phyloP scores from a whole-genome alignment of 345 rosid genomes.

The Arabidopsis suecica region DNA sequence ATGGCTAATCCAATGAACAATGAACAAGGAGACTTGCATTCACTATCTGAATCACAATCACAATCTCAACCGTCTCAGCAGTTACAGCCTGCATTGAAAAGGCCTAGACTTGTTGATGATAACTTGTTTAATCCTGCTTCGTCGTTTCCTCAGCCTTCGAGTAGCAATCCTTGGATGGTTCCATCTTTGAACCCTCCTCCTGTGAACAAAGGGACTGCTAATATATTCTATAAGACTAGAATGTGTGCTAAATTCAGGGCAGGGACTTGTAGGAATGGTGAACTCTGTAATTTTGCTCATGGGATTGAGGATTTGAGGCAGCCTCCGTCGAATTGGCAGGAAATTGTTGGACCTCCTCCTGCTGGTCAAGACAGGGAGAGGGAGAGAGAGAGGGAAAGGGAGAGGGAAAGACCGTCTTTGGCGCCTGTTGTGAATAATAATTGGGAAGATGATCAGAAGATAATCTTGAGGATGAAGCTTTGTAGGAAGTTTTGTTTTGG shows the following conservation, averaged over 20 bases:
- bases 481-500: conserved; percentile 93
- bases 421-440: conserved; percentile 42
- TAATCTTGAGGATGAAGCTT: conserved; percentile 92
- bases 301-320: conserved; percentile 88
- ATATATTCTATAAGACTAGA: conserved; percentile 90
- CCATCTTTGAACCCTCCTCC: conserved; percentile 47
- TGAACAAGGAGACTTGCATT: conserved; percentile 54
- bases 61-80: conserved; percentile 28
- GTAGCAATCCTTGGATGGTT: conserved; percentile 34
- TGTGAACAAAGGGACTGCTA: conserved; percentile 67
- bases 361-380: conserved; percentile 38
- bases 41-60: conserved; percentile 46
- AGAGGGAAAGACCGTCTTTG: conserved; percentile 57
- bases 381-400: conserved; percentile 32
- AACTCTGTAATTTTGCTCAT: conserved; percentile 91
- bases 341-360: conserved; percentile 66
- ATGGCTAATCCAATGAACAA: conserved; percentile 42
- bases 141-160: conserved; percentile 21
- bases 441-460: conserved; percentile 93
- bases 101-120: conserved; percentile 70
- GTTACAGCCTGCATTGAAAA: conserved; percentile 63
- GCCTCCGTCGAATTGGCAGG: conserved; percentile 97
- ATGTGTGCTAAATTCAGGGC: conserved; percentile 76
- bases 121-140: conserved; percentile 38
- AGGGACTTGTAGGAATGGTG: conserved; percentile 85